Percentiles rank a stretch among this genome's conserved stretches.
Evolutionary conservation across 2,329 filamentous ascomycete genomes (phyloP).

Genomic region (Chalara sp.): DNA sequence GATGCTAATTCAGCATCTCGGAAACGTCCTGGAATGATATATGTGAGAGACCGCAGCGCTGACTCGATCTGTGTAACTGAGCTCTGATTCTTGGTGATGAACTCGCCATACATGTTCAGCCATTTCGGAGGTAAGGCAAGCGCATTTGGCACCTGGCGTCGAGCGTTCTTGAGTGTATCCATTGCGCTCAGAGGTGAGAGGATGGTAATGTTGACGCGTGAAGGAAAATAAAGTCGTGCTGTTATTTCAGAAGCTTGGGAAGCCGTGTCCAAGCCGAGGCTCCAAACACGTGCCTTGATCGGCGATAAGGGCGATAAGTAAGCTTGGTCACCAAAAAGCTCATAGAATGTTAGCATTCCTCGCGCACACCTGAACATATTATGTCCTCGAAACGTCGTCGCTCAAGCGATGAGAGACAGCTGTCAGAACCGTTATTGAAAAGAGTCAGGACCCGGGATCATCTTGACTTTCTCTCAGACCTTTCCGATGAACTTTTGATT

Average conservation of each 20-base stretch:
- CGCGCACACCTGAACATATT: background rate
- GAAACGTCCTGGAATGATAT: constrained; percentile 89
- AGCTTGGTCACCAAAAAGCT: too few relatives aligned
- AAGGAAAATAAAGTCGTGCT: too few relatives aligned
- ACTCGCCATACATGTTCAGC: constrained; percentile 72
- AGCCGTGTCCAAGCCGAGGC: background rate
- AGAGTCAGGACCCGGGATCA: constrained; percentile 12
- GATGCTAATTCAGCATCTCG: constrained; percentile 92
- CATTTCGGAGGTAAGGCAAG: constrained; percentile 57
- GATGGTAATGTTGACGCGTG: too few relatives aligned
- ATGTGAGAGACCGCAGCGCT: constrained; percentile 83
- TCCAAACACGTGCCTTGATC: background rate
- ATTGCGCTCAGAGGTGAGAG: background rate
- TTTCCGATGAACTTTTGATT: constrained; percentile 84
- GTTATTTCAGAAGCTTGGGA: background rate
- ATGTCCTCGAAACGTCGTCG: constrained; percentile 19
- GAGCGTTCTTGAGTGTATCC: constrained; percentile 10
- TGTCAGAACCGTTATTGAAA: constrained; percentile 9
- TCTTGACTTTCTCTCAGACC: constrained; percentile 57
- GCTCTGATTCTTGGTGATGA: constrained; percentile 90
- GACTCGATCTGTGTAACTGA: constrained; percentile 95
- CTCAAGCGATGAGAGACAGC: constrained; percentile 9
- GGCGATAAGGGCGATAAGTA: background rate
- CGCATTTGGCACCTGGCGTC: constrained; percentile 31
- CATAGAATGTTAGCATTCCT: too few relatives aligned